phyloP scores from a whole-genome alignment of 73 alveolate genomes.

The Stentor coeruleus region DNA sequence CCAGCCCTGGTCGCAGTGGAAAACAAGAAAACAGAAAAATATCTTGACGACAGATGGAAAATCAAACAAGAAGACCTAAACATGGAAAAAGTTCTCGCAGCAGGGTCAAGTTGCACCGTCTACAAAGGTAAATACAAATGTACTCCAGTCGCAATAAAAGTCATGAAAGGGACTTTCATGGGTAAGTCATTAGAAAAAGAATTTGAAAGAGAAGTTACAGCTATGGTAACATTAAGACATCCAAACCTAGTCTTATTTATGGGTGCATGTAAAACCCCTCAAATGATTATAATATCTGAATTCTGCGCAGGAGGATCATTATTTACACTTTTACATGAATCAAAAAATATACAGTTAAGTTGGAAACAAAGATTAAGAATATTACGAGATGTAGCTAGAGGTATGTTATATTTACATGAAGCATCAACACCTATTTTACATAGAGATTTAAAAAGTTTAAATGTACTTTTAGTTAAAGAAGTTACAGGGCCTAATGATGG shows the following conservation, averaged over 20 bases:
- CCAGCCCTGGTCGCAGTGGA: background rate
- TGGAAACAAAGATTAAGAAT: conserved; percentile 84
- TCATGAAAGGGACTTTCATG: conserved; percentile 48
- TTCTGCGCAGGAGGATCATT: conserved; percentile 93
- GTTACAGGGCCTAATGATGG: conserved; percentile 59
- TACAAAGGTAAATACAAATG: conserved; percentile 85
- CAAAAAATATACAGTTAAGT: conserved; percentile 51
- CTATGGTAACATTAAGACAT: conserved; percentile 94
- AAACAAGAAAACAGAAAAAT: background rate
- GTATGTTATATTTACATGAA: conserved; percentile 89
- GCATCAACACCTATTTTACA: conserved; percentile 86
- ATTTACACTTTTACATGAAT: conserved; percentile 84
- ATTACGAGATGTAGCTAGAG: conserved; percentile 88
- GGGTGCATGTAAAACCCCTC: conserved; percentile 73
- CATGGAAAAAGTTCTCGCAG: conserved; percentile 9
- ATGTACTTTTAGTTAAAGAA: conserved; percentile 69
- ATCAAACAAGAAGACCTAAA: conserved; percentile 20
- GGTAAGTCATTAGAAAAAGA: conserved; percentile 77
- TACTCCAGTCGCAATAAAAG: conserved; percentile 92
- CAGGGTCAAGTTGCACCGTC: conserved; percentile 60
- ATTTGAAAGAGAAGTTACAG: conserved; percentile 93
- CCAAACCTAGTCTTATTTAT: conserved; percentile 89
- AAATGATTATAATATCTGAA: conserved; percentile 88
- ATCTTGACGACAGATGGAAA: background rate
- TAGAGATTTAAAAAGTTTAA: conserved; percentile 92